These are phyloP conservation scores for Raphanus sativus DNA, from an alignment of 345 rosid genomes.

Conservation along the genomic window DNA sequence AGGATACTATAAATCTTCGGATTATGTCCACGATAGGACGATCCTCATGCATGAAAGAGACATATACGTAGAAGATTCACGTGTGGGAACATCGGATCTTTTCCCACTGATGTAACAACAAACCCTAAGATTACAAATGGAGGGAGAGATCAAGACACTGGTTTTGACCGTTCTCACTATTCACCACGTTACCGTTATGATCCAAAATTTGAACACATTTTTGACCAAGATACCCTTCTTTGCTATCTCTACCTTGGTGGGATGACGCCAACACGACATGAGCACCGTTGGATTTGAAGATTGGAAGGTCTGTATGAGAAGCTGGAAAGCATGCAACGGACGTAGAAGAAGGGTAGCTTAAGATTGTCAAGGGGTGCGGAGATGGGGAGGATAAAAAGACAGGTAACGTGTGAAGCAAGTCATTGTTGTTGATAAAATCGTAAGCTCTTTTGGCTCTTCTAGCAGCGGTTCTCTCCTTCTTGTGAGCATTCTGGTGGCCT, in stretches of 20 bases:
- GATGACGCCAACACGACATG: constrained; percentile 28
- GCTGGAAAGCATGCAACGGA: constrained; percentile 41
- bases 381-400: constrained; percentile 39
- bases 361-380: constrained; percentile 43
- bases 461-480: constrained; percentile 77
- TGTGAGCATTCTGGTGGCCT: constrained; percentile 96
- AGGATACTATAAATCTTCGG: background rate
- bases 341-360: constrained; percentile 53
- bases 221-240: constrained; percentile 39
- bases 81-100: background rate
- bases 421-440: constrained; percentile 42
- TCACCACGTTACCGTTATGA: constrained; percentile 15
- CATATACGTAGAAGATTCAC: background rate
- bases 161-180: constrained; percentile 39
- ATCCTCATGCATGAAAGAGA: background rate
- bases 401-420: constrained; percentile 36
- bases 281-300: constrained; percentile 42
- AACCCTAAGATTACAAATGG: constrained; percentile 52
- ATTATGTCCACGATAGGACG: background rate
- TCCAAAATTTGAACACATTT: constrained; percentile 25
- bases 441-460: constrained; percentile 66
- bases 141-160: constrained; percentile 76
- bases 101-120: background rate
- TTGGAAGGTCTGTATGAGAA: constrained; percentile 12
- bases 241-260: constrained; percentile 38